phyloP scores from a whole-genome alignment of 495 filamentous ascomycete genomes.

The Podospora australis region DNA sequence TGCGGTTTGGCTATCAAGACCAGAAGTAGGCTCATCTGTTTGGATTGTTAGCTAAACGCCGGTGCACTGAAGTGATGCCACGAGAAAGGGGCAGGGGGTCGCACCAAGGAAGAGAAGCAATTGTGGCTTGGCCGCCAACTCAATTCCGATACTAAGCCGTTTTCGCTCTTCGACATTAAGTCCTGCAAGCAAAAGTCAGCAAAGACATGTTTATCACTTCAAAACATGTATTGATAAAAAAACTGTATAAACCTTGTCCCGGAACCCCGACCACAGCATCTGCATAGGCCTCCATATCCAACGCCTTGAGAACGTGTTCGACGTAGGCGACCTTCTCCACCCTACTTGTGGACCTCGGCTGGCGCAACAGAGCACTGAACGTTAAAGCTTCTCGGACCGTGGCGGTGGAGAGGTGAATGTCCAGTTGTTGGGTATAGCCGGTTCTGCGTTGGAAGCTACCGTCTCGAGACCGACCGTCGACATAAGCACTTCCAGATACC shows the following conservation, averaged over 20 bases:
- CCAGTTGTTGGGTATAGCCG: constrained; percentile 77
- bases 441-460: constrained; percentile 66
- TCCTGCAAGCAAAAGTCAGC: no score
- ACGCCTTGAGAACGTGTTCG: constrained; percentile 72
- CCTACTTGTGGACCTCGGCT: constrained; percentile 53
- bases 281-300: constrained; percentile 69
- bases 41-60: no score
- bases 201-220: no score
- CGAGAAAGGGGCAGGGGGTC: no score
- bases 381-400: constrained; percentile 77
- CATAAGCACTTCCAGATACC: constrained; percentile 63
- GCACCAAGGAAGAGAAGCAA: constrained; percentile 57
- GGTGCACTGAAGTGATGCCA: no score
- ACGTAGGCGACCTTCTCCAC: constrained; percentile 73
- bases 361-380: constrained; percentile 72
- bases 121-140: constrained; percentile 75
- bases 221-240: no score
- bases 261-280: constrained; percentile 78
- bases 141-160: constrained; percentile 78
- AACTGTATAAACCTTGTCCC: no score
- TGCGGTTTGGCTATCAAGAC: constrained; percentile 75
- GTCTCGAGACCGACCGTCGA: constrained; percentile 61
- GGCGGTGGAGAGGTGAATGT: constrained; percentile 67
- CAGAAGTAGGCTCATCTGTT: constrained; percentile 61
- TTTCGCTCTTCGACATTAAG: constrained; percentile 44